Percentiles rank a stretch among this genome's conserved stretches.
phyloP scores from a whole-genome alignment of 2,329 filamentous ascomycete genomes.

The Alternaria conjuncta region DNA sequence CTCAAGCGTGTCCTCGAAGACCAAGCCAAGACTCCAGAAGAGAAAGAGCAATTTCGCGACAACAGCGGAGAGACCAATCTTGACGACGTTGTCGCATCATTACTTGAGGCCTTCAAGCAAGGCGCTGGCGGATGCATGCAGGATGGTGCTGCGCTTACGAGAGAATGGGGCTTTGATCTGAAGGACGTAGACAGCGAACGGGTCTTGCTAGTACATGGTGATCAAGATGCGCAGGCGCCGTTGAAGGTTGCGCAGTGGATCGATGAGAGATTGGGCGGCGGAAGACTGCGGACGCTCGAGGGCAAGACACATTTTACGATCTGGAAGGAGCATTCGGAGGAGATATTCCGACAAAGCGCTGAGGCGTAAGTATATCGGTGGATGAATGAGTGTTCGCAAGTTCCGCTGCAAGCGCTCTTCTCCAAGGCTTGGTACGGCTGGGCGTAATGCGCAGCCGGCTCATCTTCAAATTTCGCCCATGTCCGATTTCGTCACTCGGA shows the following conservation, averaged over 20 bases:
- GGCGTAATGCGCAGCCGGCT: neutral
- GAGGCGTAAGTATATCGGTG: slow-evolving; percentile 5
- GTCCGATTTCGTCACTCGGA: neutral
- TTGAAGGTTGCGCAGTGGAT: slow-evolving; percentile 26
- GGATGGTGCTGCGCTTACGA: slow-evolving; percentile 22
- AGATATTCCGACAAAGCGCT: slow-evolving; percentile 21
- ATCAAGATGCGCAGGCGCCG: slow-evolving; percentile 24
- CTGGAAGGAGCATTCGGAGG: slow-evolving; percentile 27
- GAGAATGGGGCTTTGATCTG: slow-evolving; percentile 29
- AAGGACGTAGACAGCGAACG: slow-evolving; percentile 20
- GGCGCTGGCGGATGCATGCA: slow-evolving; percentile 19
- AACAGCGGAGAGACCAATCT: slow-evolving; percentile 17
- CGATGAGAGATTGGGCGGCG: slow-evolving; percentile 22
- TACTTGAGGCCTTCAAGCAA: slow-evolving; percentile 28
- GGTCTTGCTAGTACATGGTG: slow-evolving; percentile 29
- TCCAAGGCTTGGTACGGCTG: neutral
- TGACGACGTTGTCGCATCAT: slow-evolving; percentile 21
- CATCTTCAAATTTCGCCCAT: neutral
- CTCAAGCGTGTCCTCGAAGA: slow-evolving; percentile 28
- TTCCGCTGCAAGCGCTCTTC: neutral
- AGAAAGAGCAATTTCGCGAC: slow-evolving; percentile 20
- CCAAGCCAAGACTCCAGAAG: slow-evolving; percentile 26
- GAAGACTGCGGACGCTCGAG: slow-evolving; percentile 24
- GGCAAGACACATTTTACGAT: slow-evolving; percentile 30
- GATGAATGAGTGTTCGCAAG: neutral